These are phyloP conservation scores for Cystoderma amianthinum DNA, from an alignment of 768 basidiomycete genomes.

Conservation along the genomic window DNA sequence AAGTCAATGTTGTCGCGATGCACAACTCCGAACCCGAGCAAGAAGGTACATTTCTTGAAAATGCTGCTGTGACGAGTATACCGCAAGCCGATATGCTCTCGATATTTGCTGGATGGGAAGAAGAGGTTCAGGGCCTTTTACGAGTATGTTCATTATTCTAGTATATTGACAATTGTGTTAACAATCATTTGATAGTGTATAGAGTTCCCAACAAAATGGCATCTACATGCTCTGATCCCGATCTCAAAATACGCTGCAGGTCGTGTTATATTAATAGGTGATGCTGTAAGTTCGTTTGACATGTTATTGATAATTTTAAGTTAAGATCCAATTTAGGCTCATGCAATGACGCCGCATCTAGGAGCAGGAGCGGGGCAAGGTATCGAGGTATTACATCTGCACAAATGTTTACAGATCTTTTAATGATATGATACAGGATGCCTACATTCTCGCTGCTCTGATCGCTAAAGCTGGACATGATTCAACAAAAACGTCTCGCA, in stretches of 20 bases:
- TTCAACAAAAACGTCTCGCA: background rate
- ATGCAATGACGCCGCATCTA: background rate
- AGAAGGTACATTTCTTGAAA: slow-evolving; percentile 16
- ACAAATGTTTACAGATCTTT: background rate
- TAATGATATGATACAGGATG: background rate
- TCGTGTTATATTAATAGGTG: slow-evolving; percentile 12
- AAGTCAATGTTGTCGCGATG: slow-evolving; percentile 21
- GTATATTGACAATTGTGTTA: background rate
- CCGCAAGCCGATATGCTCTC: slow-evolving; percentile 17
- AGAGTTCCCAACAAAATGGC: slow-evolving; percentile 11
- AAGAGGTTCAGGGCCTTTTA: slow-evolving; percentile 15
- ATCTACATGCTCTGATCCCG: slow-evolving; percentile 12
- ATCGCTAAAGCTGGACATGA: background rate
- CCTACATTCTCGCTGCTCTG: background rate
- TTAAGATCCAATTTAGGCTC: background rate
- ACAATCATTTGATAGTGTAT: slow-evolving; percentile 7
- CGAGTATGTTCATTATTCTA: slow-evolving; percentile 1
- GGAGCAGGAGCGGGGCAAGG: background rate
- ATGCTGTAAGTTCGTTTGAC: slow-evolving; percentile 11
- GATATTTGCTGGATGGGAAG: slow-evolving; percentile 20
- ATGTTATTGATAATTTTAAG: background rate
- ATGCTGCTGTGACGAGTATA: slow-evolving; percentile 15
- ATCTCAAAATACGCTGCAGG: slow-evolving; percentile 10
- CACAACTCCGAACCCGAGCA: slow-evolving; percentile 13
- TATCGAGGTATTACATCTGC: background rate